Base-by-base conservation (phyloP, 495 filamentous ascomycete genomes). In the Neurospora sp. region DNA sequence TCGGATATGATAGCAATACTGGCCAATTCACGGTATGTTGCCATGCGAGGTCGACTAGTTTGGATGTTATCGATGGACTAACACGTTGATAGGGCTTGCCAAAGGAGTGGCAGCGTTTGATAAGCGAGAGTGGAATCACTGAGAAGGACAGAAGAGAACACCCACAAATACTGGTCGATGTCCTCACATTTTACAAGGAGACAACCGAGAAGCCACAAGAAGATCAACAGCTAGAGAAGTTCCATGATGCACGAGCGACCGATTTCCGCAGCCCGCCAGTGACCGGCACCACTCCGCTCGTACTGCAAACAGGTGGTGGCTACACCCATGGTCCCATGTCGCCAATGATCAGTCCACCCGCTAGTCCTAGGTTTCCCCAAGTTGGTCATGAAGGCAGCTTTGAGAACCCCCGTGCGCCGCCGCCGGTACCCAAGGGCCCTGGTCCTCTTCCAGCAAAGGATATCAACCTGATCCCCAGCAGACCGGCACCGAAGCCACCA, bases 181-280 rank as follows among this genome's bases (percentile, higher is more conserved):
- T 99, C 79, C 93, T 99, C 82, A 91, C 90, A 66, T 98, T 98
- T 81, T 98, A 96, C 83, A 95, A 97, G 78, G 94, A 97, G 81
- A 97, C 93, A 75, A 90, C 92, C 14, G 93, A 93, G 69, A 90
- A 89, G 70, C 89, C 89, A 74, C 87, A 84, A 71, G 92, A 96
- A 74, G 95, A 98, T 79, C 91, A 92, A 76, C 91, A 95, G 38
- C 94, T 94, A 87, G 93, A 97, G 81, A 99, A 99, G 81, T 97
- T 99, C 81, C 93, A 94, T 70, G 90, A 96, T 84, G 94, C 93
- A 39, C 86, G 89, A 78, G 87, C 88, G 66, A 83, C 86, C 76
- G 88, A 89, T 72, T 84, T 83, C 77, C 86, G 88, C 71, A 82
- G 85, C 39, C 77, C 83, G 14, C 83, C 83, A 37, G 80, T 83